Percentiles rank a stretch among this genome's conserved stretches.
phyloP scores from a whole-genome alignment of 2,329 filamentous ascomycete species.

The Trichoderma hamatum region DNA sequence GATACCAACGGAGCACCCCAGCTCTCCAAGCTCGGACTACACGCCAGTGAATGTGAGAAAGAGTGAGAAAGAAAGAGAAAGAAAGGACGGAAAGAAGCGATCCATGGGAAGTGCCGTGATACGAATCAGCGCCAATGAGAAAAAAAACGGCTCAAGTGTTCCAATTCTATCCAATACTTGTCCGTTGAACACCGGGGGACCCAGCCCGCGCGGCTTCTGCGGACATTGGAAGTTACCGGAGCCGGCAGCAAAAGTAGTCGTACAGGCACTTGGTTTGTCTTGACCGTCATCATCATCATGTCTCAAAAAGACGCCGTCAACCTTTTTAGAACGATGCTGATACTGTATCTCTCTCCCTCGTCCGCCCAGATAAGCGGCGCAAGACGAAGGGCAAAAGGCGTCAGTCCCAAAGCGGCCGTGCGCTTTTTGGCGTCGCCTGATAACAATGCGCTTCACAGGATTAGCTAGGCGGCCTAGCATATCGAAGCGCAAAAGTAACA shows the following conservation, averaged over 20 bases:
- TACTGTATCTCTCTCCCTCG: slow-evolving; percentile 4
- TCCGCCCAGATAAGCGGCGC: slow-evolving; percentile 20
- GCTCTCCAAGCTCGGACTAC: not conserved
- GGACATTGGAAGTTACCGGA: slow-evolving; percentile 20
- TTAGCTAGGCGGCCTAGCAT: not conserved
- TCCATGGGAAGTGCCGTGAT: slow-evolving; percentile 2
- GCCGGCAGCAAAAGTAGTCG: slow-evolving; percentile 2
- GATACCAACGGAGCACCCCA: slow-evolving; percentile 9
- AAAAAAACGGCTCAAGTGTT: not conserved
- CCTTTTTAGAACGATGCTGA: slow-evolving; percentile 16
- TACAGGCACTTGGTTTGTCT: slow-evolving; percentile 4
- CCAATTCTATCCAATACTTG: not conserved
- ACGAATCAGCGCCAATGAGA: not conserved
- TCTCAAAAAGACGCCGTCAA: slow-evolving; percentile 17
- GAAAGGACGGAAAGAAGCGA: not conserved
- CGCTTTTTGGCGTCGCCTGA: slow-evolving; percentile 19
- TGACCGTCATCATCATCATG: not conserved
- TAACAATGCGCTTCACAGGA: slow-evolving; percentile 14
- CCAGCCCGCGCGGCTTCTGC: not conserved
- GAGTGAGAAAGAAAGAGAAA: not conserved
- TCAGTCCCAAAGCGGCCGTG: slow-evolving; percentile 17
- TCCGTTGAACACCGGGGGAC: not conserved
- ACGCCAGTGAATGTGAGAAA: not conserved
- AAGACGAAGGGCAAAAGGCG: not conserved
- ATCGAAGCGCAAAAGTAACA: not conserved